A percentile compares a stretch with the other conserved stretches of the same genome.
Evolutionary conservation across 768 basidiomycete species (phyloP).

Genomic region (Suillus discolor): DNA sequence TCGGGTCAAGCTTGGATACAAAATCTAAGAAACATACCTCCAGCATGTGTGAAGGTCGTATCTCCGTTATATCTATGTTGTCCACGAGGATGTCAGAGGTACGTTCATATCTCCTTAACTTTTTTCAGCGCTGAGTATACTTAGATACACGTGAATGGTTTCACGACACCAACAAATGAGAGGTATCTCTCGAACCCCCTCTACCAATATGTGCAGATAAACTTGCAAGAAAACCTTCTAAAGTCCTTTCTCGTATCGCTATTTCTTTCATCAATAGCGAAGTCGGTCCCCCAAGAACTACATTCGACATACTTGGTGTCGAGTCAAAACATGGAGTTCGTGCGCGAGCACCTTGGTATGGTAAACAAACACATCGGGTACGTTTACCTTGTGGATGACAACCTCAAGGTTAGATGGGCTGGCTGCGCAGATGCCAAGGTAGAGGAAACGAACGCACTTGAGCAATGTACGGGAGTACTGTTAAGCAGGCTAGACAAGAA

Average conservation of each 20-base stretch:
- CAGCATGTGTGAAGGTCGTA: slow-evolving; percentile 69
- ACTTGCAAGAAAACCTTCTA: slow-evolving; percentile 91
- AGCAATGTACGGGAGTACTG: slow-evolving; percentile 70
- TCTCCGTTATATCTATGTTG: slow-evolving; percentile 83
- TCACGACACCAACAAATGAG: slow-evolving; percentile 56
- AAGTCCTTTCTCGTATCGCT: slow-evolving; percentile 89
- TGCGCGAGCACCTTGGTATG: slow-evolving; percentile 84
- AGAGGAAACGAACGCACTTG: slow-evolving; percentile 70
- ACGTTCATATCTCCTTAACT: slow-evolving; percentile 16
- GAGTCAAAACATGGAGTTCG: slow-evolving; percentile 81
- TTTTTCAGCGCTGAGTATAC: slow-evolving; percentile 5
- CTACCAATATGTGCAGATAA: slow-evolving; percentile 83
- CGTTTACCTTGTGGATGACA: slow-evolving; percentile 86
- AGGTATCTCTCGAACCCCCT: slow-evolving; percentile 55
- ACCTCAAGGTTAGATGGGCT: slow-evolving; percentile 88
- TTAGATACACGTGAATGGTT: slow-evolving; percentile 80
- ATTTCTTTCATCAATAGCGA: slow-evolving; percentile 75
- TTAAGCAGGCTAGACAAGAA: slow-evolving; percentile 53
- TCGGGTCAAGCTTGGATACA: slow-evolving; percentile 66
- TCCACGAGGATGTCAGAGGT: slow-evolving; percentile 90
- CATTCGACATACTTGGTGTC: slow-evolving; percentile 80
- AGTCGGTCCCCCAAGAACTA: slow-evolving; percentile 59
- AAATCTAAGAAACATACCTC: slow-evolving; percentile 71
- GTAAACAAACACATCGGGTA: slow-evolving; percentile 91
- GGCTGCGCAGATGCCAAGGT: slow-evolving; percentile 82